Conservation (phyloP, 1,284 basidiomycete species). For the Chondrostereum purpureum region DNA sequence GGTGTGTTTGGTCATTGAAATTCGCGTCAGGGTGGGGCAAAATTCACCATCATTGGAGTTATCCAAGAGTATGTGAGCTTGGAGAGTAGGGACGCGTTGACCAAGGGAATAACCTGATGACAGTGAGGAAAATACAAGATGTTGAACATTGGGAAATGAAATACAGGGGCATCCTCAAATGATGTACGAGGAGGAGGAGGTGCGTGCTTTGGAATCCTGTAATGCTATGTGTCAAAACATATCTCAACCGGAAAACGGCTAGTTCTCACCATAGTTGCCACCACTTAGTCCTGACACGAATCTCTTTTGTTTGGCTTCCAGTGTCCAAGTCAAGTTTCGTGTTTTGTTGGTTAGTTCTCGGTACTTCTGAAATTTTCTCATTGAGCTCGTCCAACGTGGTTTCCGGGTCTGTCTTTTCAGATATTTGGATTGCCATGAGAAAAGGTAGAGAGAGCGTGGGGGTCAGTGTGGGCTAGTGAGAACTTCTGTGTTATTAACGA, state of each 20-base stretch:
- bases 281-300: slow-evolving; percentile 39
- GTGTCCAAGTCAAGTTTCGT: slow-evolving; percentile 35
- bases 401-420: too few species aligned
- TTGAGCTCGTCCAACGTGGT: too few species aligned
- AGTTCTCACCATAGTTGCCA: slow-evolving; percentile 38
- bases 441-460: too few species aligned
- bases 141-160: too few species aligned
- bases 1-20: too few species aligned
- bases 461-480: too few species aligned
- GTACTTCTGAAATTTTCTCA: too few species aligned
- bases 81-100: slow-evolving; percentile 48
- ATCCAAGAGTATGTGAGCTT: slow-evolving; percentile 61
- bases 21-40: slow-evolving; percentile 3
- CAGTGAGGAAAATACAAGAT: too few species aligned
- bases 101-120: slow-evolving; percentile 54
- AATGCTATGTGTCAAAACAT: not conserved
- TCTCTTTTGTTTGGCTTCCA: slow-evolving; percentile 34
- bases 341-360: too few species aligned
- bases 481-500: too few species aligned
- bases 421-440: too few species aligned
- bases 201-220: slow-evolving; percentile 51
- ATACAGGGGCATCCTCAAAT: slow-evolving; percentile 50
- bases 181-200: slow-evolving; percentile 52
- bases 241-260: not conserved
- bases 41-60: slow-evolving; percentile 60